Evolutionary conservation across 2,329 filamentous ascomycete genomes (phyloP).

Genomic region (Gyromitra esculenta): DNA sequence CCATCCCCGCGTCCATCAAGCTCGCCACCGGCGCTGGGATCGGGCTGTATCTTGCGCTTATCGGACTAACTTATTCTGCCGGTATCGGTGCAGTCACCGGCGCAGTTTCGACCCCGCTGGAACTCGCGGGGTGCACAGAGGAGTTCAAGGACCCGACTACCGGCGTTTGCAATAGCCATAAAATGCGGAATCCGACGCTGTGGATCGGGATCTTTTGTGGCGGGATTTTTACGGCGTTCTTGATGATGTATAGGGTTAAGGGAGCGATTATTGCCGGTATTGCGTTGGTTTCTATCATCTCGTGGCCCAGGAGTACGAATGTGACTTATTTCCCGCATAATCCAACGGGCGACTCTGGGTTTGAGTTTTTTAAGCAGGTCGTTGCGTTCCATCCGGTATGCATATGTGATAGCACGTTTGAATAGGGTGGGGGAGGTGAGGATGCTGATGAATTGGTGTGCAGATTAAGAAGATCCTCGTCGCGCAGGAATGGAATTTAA

Average conservation of each 20-base stretch:
- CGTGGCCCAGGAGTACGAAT: constrained; percentile 79
- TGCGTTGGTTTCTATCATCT: constrained; percentile 84
- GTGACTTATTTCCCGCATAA: constrained; percentile 86
- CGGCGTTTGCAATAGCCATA: constrained; percentile 68
- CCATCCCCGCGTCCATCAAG: constrained; percentile 85
- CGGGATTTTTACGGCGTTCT: constrained; percentile 78
- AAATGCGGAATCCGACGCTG: constrained; percentile 85
- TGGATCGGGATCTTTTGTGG: constrained; percentile 92
- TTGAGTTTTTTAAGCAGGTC: constrained; percentile 88
- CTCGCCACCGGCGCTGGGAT: constrained; percentile 87
- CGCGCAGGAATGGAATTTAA: constrained; percentile 78
- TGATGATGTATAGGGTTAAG: constrained; percentile 78
- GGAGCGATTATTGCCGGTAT: constrained; percentile 87
- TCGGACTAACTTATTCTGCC: constrained; percentile 77
- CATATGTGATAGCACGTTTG: neutral
- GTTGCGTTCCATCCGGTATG: constrained; percentile 75
- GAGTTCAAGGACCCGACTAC: constrained; percentile 65
- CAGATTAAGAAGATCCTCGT: constrained; percentile 73
- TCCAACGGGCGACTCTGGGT: constrained; percentile 72
- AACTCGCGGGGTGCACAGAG: constrained; percentile 76
- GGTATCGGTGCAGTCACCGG: constrained; percentile 83
- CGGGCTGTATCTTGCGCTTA: constrained; percentile 77
- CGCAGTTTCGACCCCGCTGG: constrained; percentile 72
- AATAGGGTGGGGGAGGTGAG: neutral
- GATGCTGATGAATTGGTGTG: neutral